phyloP scores from a whole-genome alignment of 306 rosid species.

The Cicer pinnatifidum region DNA sequence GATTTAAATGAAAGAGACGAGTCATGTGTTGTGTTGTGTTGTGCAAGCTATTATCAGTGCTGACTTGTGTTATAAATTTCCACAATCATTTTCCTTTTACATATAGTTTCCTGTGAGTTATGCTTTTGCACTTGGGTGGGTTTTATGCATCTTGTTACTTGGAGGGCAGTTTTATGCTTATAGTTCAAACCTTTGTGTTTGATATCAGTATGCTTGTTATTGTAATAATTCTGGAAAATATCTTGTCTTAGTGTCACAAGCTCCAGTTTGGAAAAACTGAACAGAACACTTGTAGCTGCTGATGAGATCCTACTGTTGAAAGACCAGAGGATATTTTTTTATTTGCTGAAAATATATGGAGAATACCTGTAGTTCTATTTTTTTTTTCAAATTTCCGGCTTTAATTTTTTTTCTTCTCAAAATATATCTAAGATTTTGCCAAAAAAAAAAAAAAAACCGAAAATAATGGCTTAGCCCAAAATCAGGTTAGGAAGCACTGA shows the following conservation, averaged over 20 bases:
- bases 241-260: not conserved
- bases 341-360: not conserved
- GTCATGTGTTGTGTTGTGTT: not conserved
- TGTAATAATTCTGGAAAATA: conserved; percentile 6
- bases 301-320: conserved; percentile 11
- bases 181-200: conserved; percentile 23
- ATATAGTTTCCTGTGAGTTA: conserved; percentile 11
- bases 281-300: conserved; percentile 8
- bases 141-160: not conserved
- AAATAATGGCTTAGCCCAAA: conserved; percentile 7
- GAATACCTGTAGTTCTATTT: not conserved
- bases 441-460: not conserved
- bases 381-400: conserved; percentile 3
- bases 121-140: not conserved
- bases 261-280: conserved; percentile 30
- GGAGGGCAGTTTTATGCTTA: not conserved
- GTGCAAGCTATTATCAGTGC: not conserved
- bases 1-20: conserved; percentile 5
- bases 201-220: not conserved
- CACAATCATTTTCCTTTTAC: not conserved
- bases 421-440: not conserved
- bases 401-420: not conserved
- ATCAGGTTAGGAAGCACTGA: conserved; percentile 2
- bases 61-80: not conserved
- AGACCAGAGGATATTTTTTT: not conserved